Percentiles rank a stretch among this genome's conserved stretches.
Conservation (phyloP, 495 filamentous ascomycete genomes). For the Oidiodendron maius region DNA sequence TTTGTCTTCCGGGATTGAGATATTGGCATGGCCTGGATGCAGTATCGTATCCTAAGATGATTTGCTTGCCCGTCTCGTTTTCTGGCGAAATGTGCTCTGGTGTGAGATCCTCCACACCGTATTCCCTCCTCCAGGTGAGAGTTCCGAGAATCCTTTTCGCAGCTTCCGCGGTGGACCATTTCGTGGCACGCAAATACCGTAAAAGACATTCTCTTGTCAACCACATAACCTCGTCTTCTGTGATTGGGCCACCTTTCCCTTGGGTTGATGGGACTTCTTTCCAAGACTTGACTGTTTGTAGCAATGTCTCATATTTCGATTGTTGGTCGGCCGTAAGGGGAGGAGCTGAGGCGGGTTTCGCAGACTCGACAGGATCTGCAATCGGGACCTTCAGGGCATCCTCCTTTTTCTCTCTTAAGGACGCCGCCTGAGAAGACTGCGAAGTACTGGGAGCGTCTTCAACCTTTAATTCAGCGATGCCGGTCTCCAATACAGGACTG, state of each 20-base stretch:
- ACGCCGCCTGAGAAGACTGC: conserved; percentile 19
- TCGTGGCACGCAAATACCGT: conserved; percentile 87
- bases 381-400: conserved; percentile 66
- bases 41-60: conserved; percentile 82
- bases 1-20: conserved; percentile 81
- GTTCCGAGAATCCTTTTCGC: conserved; percentile 72
- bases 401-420: conserved; percentile 33
- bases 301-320: conserved; percentile 71
- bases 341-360: conserved; percentile 45
- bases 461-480: neutral
- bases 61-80: conserved; percentile 94
- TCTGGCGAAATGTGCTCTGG: conserved; percentile 81
- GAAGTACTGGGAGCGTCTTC: neutral
- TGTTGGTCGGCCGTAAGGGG: conserved; percentile 71
- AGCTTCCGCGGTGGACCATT: conserved; percentile 78
- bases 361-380: conserved; percentile 46
- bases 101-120: conserved; percentile 66
- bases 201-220: conserved; percentile 87
- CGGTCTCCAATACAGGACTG: conserved; percentile 8
- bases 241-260: conserved; percentile 58
- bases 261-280: conserved; percentile 58
- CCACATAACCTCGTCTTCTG: conserved; percentile 80
- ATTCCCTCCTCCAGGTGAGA: conserved; percentile 83
- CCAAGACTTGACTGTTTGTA: conserved; percentile 63
- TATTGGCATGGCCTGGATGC: conserved; percentile 80